Base-by-base conservation (phyloP, 2,329 filamentous ascomycete species). In the Cladosporium sp. region DNA sequence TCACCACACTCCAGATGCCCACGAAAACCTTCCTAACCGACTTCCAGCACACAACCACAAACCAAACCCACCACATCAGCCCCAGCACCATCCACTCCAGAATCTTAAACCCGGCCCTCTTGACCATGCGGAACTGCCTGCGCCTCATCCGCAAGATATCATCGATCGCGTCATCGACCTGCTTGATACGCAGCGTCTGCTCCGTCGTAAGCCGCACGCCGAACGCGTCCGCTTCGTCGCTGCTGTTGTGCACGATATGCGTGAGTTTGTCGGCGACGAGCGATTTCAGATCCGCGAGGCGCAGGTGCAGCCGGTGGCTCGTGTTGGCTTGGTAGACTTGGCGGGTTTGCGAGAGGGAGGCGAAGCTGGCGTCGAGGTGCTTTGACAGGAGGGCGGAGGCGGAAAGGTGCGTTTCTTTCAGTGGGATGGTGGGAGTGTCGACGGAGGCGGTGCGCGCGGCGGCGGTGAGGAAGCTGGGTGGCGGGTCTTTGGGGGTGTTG, bases 31-130 rank as follows among this genome's bases (percentile, higher is more conserved):
- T 50, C 39, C 27, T 43, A 3, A 43, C 29, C 11, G 34, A 43
- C 13, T 50, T 50, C 30, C 30, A 50, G 20, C 47, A 45, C 86
- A 90, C 87, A 19, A 96, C 91, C 29, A 95, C 75, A 53, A 95
- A 82, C 90, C 92, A 97, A 13, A 95, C 84, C 69, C 86, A 89
- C 90, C 93, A 96, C 84, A 97, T 89, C 59, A 95, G 80, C 3
- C 87, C 88, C 34, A 97, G 83, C 15, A 97, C 78, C 43, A 83
- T 73, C 89, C 90, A 96, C 73, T 97, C 92, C 13, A 96, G 80
- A 17, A 85, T 70, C 49, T 90, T 82, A 80, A 90, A 97, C 12
- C 89, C 85, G 1, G 83, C 82, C 12, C 88, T 77, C 34, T 89
- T 77, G 19, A 90, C 69, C 83, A 89, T 90, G 49, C 88, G 77